Percentiles rank a stretch among this genome's conserved stretches.
phyloP scores from a whole-genome alignment of 2,329 filamentous ascomycete genomes.

The Penicillium sp. region DNA sequence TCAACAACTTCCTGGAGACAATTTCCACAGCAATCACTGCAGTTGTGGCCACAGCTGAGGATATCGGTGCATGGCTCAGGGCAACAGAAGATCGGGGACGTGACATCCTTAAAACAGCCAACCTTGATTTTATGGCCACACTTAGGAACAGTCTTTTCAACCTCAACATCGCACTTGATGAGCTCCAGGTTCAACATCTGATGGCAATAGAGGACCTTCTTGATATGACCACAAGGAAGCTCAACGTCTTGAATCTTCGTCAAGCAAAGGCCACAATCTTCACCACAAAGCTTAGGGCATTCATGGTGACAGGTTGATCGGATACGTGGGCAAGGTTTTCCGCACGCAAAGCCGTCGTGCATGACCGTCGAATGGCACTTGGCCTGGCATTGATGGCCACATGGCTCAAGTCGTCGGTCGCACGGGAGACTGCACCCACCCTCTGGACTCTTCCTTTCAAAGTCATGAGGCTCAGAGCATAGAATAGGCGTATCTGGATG shows the following conservation, averaged over 20 bases:
- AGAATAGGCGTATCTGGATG: constrained; percentile 5
- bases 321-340: constrained; percentile 10
- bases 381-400: constrained; percentile 12
- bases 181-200: not conserved
- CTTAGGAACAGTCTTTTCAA: constrained; percentile 4
- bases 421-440: constrained; percentile 13
- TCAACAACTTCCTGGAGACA: not conserved
- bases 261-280: constrained; percentile 9
- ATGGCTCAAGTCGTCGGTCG: constrained; percentile 10
- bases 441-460: constrained; percentile 9
- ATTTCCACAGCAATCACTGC: not conserved
- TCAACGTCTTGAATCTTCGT: not conserved
- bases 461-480: constrained; percentile 7
- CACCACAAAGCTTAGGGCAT: constrained; percentile 13
- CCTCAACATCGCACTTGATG: constrained; percentile 2
- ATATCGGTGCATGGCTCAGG: not conserved
- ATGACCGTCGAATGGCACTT: constrained; percentile 12
- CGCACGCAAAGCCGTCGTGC: constrained; percentile 7
- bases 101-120: constrained; percentile 6
- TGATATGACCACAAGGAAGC: constrained; percentile 14
- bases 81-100: constrained; percentile 1
- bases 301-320: constrained; percentile 6
- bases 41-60: constrained; percentile 9
- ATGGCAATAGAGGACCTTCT: not conserved
- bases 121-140: constrained; percentile 7